Evolutionary conservation across 2,329 filamentous ascomycete species (phyloP).

Genomic region (Paradendryphiella salina): DNA sequence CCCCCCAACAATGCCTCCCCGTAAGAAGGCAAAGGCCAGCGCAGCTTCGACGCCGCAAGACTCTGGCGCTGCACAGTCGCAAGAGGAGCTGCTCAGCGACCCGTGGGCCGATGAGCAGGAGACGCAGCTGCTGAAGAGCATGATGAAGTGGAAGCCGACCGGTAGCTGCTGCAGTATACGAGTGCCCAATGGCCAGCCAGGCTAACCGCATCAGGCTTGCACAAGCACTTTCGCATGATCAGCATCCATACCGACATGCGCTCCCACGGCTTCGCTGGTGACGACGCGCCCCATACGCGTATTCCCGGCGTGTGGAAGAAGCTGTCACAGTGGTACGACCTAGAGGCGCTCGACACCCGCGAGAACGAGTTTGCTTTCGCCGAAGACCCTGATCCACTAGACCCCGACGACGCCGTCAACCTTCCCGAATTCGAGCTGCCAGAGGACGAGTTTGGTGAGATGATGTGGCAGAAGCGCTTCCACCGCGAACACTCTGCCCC

Average conservation of each 20-base stretch:
- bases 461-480: constrained; percentile 51
- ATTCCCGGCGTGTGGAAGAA: constrained; percentile 94
- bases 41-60: constrained; percentile 55
- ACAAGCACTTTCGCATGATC: constrained; percentile 60
- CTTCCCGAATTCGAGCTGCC: constrained; percentile 50
- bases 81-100: constrained; percentile 65
- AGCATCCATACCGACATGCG: constrained; percentile 44
- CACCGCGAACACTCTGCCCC: constrained; percentile 30
- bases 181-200: neutral
- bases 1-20: constrained; percentile 65
- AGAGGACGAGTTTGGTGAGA: constrained; percentile 49
- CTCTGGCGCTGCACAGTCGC: constrained; percentile 51
- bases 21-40: constrained; percentile 66
- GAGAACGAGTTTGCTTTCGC: constrained; percentile 64
- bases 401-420: constrained; percentile 40
- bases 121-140: constrained; percentile 86
- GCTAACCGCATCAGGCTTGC: constrained; percentile 53
- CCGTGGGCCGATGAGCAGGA: constrained; percentile 96
- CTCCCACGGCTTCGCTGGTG: constrained; percentile 67
- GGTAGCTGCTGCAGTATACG: constrained; percentile 50
- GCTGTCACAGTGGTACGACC: constrained; percentile 78
- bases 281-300: constrained; percentile 74
- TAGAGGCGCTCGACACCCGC: constrained; percentile 82
- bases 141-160: constrained; percentile 95
- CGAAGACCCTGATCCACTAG: constrained; percentile 58